A percentile compares a stretch with the other conserved stretches of the same genome.
Evolutionary conservation across 1,284 basidiomycete genomes (phyloP).

Genomic region (Retiboletus fuscus): DNA sequence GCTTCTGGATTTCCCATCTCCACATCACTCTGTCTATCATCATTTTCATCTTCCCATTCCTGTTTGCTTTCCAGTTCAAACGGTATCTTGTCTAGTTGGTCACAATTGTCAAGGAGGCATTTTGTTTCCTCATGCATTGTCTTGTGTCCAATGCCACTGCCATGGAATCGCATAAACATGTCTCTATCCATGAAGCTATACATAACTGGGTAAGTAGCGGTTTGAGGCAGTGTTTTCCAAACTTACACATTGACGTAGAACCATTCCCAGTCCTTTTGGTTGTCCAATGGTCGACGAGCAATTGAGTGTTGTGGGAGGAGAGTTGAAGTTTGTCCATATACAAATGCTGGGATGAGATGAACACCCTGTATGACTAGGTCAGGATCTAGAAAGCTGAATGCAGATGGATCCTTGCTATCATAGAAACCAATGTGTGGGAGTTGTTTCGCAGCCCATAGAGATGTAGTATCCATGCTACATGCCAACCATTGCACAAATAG

Average conservation of each 20-base stretch:
- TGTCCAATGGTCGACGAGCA: conserved; percentile 29
- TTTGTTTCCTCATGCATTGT: not conserved
- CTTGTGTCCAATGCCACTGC: not conserved
- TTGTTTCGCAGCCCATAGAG: conserved; percentile 24
- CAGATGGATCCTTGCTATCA: conserved; percentile 21
- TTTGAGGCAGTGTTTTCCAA: not conserved
- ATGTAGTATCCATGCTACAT: conserved; percentile 8
- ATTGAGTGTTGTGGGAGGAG: conserved; percentile 41
- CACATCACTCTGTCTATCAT: not conserved
- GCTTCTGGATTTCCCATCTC: not conserved
- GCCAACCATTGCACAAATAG: conserved; percentile 39
- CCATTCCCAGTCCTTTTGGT: conserved; percentile 48
- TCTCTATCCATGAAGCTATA: conserved; percentile 52
- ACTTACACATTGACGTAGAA: conserved; percentile 54
- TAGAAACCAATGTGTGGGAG: conserved; percentile 41
- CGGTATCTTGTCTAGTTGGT: not conserved
- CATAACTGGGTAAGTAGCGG: not conserved
- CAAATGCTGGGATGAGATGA: conserved; percentile 29
- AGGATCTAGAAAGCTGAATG: conserved; percentile 51
- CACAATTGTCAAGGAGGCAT: not conserved
- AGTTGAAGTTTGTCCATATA: conserved; percentile 39
- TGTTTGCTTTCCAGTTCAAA: conserved; percentile 5
- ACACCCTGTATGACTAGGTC: conserved; percentile 39
- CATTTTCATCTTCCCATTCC: no score
- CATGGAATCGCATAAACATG: conserved; percentile 45